Base-by-base conservation (phyloP, 2,329 filamentous ascomycete species). In the Rachicladosporium sp. region DNA sequence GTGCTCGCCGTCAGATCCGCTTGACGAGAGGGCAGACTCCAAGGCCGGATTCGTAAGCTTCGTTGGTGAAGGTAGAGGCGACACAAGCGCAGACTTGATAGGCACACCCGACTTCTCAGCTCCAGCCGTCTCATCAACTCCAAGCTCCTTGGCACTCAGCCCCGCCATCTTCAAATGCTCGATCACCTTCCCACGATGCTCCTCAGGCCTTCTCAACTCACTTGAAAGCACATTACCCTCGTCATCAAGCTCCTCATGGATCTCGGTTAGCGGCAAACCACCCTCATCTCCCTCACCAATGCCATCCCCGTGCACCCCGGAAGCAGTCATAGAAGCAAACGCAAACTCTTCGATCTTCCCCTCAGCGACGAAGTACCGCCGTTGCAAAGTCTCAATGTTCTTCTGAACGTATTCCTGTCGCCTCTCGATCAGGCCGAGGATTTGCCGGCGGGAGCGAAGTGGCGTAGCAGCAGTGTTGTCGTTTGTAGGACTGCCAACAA, bases 191-290 rank as follows among this genome's bases (percentile, higher is more conserved):
- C 76, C 68, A 11, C 82, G 74, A 10, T 72, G 66, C 38, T 80
- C 74, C 5, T 79, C 80, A 0, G 86, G 81, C n/a, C 63, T 59
- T 3, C 55, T 56, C 15, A 68, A 49, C 2, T 56, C 61, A 47
- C 62, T 64, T 2, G 65, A 82, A 36, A 94, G 61, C 3, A 96
- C 73, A 53, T 93, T 91, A 41, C 80, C 91, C 8, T 93, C 76
- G 6, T 95, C 88, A 54, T 96, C 91, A 15, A 96, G 68, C 63
- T 93, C 78, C 61, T 98, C 91, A 39, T 86, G 69, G 48, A 98
- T 96, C 52, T 96, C 91, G 23, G 82, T 88, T 43, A 96, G 74
- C 0, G 87, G 83, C 37, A 87, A 66, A 1, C 78, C 79, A 9
- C 78, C 77, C 44, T 82, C 80, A 44, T 82, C 77, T 29, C 43